phyloP scores from a whole-genome alignment of 176 grass and related monocot species.

The Dendrocalamus sinicus region DNA sequence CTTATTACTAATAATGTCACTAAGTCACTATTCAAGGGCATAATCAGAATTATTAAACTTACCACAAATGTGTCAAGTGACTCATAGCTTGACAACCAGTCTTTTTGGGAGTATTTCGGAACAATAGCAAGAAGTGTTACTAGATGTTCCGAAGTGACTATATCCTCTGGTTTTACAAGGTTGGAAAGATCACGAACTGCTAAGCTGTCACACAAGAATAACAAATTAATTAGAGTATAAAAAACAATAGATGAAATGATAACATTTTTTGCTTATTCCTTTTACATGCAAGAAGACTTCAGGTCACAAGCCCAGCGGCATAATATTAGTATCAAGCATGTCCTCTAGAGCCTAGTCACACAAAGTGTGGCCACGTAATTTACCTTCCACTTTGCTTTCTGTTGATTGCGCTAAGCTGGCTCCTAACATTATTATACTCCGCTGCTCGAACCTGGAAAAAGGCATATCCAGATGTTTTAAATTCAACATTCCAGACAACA shows the following conservation, averaged over 20 bases:
- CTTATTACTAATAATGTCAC: background rate
- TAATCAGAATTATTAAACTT: background rate
- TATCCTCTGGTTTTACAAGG: conserved; percentile 88
- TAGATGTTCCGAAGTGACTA: conserved; percentile 83
- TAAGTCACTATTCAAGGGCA: background rate
- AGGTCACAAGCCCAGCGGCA: background rate
- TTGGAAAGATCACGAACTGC: conserved; percentile 89
- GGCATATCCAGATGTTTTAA: background rate
- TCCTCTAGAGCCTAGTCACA: background rate
- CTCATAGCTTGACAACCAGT: conserved; percentile 92
- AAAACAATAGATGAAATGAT: background rate
- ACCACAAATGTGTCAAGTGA: conserved; percentile 88
- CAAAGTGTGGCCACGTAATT: background rate
- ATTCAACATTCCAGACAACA: conserved; percentile 19
- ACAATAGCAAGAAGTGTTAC: conserved; percentile 94
- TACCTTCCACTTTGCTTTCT: conserved; percentile 99
- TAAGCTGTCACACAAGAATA: conserved; percentile 57
- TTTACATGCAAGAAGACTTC: background rate
- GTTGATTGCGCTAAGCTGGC: conserved; percentile 94
- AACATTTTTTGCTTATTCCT: background rate
- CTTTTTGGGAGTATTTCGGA: conserved; percentile 95
- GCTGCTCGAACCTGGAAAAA: conserved; percentile 68
- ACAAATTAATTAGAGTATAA: background rate
- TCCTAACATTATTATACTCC: conserved; percentile 91
- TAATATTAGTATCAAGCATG: conserved; percentile 1